These are phyloP conservation scores for Fusarium miscanthi DNA, from an alignment of 2,329 filamentous ascomycete species.

Conservation along the genomic window DNA sequence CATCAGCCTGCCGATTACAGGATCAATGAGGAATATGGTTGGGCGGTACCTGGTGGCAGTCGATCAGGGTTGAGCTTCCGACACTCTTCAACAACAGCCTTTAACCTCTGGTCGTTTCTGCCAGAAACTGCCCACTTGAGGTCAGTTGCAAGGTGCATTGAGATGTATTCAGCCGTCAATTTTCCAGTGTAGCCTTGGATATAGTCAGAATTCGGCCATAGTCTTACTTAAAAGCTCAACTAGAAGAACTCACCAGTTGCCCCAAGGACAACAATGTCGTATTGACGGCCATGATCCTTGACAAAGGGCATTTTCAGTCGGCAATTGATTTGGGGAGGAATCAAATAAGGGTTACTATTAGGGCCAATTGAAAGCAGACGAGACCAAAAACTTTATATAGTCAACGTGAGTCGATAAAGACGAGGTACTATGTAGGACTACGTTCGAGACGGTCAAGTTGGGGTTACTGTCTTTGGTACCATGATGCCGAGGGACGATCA, in stretches of 20 bases:
- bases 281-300: conserved; percentile 63
- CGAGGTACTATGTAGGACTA: not conserved
- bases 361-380: not conserved
- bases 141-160: conserved; percentile 75
- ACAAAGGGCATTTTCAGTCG: conserved; percentile 54
- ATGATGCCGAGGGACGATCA: conserved; percentile 13
- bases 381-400: not conserved
- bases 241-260: conserved; percentile 61
- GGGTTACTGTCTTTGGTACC: conserved; percentile 24
- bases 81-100: conserved; percentile 73
- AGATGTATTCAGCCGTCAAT: conserved; percentile 80
- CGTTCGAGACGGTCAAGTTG: conserved; percentile 7
- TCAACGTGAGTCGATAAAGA: not conserved
- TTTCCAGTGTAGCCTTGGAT: conserved; percentile 82
- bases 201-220: conserved; percentile 13
- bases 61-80: conserved; percentile 76
- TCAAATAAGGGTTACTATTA: not conserved
- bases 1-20: not conserved
- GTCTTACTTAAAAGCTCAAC: not conserved
- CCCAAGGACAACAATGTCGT: conserved; percentile 68
- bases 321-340: not conserved
- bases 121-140: conserved; percentile 91
- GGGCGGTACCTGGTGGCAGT: conserved; percentile 70
- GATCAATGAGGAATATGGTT: not conserved
- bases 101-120: conserved; percentile 80